A percentile compares a stretch with the other conserved stretches of the same genome.
Conservation (phyloP, 305 asterid genomes). For the Galium porrigens region DNA sequence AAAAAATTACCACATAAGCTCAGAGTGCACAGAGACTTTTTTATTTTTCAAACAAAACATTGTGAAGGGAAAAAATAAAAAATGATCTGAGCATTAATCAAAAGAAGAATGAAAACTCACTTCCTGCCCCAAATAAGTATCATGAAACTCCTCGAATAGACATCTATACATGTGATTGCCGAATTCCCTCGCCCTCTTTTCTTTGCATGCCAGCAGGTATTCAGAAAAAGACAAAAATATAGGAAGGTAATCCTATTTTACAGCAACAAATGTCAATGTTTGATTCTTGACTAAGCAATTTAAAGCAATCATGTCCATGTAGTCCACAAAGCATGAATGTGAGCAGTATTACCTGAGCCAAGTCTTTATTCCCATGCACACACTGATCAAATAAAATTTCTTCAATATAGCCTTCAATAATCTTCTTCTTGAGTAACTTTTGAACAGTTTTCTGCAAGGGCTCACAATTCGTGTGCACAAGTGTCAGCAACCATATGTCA, state of each 20-base stretch:
- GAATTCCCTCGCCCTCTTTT: constrained; percentile 45
- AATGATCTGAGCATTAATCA: constrained; percentile 3
- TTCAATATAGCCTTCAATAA: constrained; percentile 57
- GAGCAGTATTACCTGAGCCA: constrained; percentile 43
- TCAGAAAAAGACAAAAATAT: constrained; percentile 56
- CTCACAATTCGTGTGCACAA: constrained; percentile 47
- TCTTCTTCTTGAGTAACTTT: constrained; percentile 63
- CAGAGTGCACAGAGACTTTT: constrained; percentile 18
- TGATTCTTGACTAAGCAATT: background rate
- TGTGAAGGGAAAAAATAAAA: constrained; percentile 8
- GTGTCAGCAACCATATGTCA: constrained; percentile 63
- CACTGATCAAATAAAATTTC: constrained; percentile 57
- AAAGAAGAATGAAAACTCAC: constrained; percentile 29
- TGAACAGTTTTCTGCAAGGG: constrained; percentile 58
- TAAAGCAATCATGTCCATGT: background rate
- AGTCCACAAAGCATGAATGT: background rate
- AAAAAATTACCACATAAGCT: constrained; percentile 17
- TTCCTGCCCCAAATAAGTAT: constrained; percentile 68
- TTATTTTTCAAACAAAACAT: constrained; percentile 10
- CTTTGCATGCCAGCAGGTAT: constrained; percentile 66
- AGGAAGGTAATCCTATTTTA: constrained; percentile 54
- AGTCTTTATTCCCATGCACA: constrained; percentile 48
- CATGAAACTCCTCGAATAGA: constrained; percentile 51
- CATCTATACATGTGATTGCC: constrained; percentile 56
- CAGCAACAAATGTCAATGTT: constrained; percentile 19